These are phyloP conservation scores for Leishmania tarentolae DNA, from an alignment of 208 protist species.

Conservation along the genomic window DNA sequence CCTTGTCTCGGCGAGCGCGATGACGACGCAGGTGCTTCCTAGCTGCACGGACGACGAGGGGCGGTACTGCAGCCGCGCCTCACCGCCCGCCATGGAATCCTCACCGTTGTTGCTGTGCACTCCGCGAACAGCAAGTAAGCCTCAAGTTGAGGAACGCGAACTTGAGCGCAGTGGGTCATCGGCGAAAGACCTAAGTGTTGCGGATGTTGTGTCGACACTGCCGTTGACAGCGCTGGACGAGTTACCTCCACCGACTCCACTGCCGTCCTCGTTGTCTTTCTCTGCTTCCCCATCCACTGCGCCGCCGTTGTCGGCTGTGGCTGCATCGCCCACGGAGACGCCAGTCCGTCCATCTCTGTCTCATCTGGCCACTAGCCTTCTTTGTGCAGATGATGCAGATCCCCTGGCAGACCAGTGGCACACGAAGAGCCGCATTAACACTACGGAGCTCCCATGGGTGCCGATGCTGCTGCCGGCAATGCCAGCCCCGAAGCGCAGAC, in stretches of 20 bases:
- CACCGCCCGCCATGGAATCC: not conserved
- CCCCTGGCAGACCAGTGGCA: not conserved
- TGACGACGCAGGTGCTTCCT: conserved; percentile 10
- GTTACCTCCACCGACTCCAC: not conserved
- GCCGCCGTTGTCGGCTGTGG: not conserved
- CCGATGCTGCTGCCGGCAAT: conserved; percentile 11
- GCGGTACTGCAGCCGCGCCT: not conserved
- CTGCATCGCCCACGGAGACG: not conserved
- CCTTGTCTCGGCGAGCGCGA: not conserved
- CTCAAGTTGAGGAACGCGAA: not conserved
- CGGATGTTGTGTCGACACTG: not conserved
- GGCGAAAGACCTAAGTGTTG: not conserved
- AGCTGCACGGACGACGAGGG: not conserved
- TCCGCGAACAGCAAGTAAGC: not conserved
- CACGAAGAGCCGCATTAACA: not conserved
- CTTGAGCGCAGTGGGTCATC: not conserved
- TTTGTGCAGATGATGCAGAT: not conserved
- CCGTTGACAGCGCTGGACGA: not conserved
- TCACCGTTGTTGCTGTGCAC: not conserved
- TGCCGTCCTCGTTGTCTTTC: conserved; percentile 2
- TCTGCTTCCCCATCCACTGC: not conserved
- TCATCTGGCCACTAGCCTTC: conserved; percentile 9
- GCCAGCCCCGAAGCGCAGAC: not conserved
- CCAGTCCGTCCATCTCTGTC: not conserved
- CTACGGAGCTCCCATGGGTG: conserved; percentile 15